phyloP scores from a whole-genome alignment of 208 protist genomes.

The Vickermania spadyakhi region DNA sequence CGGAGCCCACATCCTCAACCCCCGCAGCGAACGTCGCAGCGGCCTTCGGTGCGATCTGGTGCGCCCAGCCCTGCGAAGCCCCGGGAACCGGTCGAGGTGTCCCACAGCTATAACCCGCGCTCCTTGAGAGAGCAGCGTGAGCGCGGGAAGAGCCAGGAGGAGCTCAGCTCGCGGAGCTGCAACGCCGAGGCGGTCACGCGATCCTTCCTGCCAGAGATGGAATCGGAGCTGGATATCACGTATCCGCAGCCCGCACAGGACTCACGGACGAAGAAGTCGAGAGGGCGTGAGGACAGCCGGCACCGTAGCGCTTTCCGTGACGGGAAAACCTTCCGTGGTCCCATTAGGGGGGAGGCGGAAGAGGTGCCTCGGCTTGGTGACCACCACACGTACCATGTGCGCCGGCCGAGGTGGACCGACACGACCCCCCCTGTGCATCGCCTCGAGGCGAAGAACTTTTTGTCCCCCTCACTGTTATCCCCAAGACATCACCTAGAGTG shows the following conservation, averaged over 20 bases:
- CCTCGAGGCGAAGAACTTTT: background rate
- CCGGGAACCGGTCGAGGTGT: too few species aligned
- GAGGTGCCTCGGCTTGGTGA: background rate
- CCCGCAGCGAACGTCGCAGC: too few species aligned
- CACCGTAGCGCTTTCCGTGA: background rate
- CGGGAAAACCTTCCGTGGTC: too few species aligned
- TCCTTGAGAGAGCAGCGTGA: too few species aligned
- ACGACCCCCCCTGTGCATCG: background rate
- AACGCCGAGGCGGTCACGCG: background rate
- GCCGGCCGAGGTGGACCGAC: background rate
- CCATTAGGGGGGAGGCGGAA: background rate
- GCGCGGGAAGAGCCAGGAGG: conserved; percentile 8
- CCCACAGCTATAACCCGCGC: too few species aligned
- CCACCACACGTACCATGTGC: background rate
- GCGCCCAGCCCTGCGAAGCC: too few species aligned
- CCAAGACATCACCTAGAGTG: background rate
- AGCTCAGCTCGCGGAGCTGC: background rate
- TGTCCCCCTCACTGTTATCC: background rate
- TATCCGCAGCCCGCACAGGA: background rate
- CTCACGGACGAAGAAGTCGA: too few species aligned
- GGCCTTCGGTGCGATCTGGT: too few species aligned
- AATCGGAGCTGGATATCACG: background rate
- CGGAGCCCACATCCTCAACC: too few species aligned
- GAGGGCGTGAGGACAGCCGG: background rate
- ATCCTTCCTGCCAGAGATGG: background rate